These are phyloP conservation scores for Trichomonas gallinae DNA, from an alignment of 208 protist genomes.

Conservation along the genomic window DNA sequence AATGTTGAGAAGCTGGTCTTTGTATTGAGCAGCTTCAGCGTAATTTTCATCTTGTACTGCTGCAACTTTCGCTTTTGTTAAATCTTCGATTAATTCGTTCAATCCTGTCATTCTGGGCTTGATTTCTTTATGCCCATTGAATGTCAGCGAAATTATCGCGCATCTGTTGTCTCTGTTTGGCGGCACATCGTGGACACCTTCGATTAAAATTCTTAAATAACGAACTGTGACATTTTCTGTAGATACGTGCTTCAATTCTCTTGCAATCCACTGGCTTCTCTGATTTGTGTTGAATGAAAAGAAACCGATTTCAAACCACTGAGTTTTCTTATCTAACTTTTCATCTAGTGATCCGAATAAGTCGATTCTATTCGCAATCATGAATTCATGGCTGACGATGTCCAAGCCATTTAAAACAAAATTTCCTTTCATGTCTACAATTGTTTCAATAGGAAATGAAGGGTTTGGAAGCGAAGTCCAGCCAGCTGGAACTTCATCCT, in stretches of 20 bases:
- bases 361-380: neutral
- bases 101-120: neutral
- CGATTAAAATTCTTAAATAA: neutral
- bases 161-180: neutral
- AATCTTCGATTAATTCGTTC: neutral
- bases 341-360: neutral
- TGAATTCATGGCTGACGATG: neutral
- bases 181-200: neutral
- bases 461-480: neutral
- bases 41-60: neutral
- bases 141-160: neutral
- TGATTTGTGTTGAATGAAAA: neutral
- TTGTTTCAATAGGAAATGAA: neutral
- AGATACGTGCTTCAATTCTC: neutral
- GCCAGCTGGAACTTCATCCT: neutral
- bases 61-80: neutral
- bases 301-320: neutral
- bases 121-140: neutral
- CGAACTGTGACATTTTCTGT: neutral
- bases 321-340: neutral
- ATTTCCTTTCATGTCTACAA: neutral
- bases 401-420: neutral
- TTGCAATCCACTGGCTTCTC: neutral
- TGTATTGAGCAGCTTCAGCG: neutral
- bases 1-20: neutral